phyloP scores from a whole-genome alignment of 345 rosid species.

The Pistacia vera region DNA sequence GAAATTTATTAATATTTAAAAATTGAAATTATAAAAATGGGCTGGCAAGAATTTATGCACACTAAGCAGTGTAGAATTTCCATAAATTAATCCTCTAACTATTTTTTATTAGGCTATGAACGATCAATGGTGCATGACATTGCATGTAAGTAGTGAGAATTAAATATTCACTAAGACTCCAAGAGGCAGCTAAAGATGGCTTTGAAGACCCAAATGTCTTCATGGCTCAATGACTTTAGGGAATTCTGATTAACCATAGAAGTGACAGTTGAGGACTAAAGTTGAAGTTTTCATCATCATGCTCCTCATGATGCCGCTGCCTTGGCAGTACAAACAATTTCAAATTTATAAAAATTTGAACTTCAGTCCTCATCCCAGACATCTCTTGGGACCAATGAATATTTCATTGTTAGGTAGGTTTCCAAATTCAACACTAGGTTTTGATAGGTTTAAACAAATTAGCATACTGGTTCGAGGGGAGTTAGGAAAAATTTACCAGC shows the following conservation, averaged over 20 bases:
- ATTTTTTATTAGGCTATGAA: not conserved
- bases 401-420: not conserved
- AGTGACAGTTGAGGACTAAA: not conserved
- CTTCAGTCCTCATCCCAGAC: not conserved
- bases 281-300: not conserved
- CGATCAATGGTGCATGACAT: not conserved
- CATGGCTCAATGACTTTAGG: not conserved
- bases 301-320: not conserved
- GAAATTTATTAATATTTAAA: too few species aligned
- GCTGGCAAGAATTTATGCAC: too few species aligned
- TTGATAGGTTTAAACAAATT: not conserved
- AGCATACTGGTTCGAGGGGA: not conserved
- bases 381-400: not conserved
- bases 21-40: too few species aligned
- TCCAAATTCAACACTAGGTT: not conserved
- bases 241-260: not conserved
- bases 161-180: not conserved
- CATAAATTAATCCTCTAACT: not conserved
- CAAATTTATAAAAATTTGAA: not conserved
- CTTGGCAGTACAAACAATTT: not conserved
- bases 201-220: not conserved
- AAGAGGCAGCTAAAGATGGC: not conserved
- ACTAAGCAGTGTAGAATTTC: not conserved
- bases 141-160: not conserved
- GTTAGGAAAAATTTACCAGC: conserved; percentile 55